Evolutionary conservation across 2,329 filamentous ascomycete species (phyloP).

Genomic region (Xylaria multiplex): DNA sequence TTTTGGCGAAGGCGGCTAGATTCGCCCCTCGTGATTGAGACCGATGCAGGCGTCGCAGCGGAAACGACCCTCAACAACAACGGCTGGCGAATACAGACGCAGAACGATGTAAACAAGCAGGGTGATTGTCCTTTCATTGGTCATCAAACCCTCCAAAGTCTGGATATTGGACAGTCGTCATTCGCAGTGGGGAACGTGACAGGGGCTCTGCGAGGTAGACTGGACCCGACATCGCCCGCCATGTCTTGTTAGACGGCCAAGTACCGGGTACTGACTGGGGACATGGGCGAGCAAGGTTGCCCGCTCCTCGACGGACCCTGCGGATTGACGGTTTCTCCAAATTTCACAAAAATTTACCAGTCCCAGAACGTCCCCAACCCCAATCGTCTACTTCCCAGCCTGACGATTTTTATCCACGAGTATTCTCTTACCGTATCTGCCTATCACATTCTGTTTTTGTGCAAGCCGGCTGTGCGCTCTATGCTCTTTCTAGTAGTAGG

Average conservation of each 20-base stretch:
- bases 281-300: conserved; percentile 34
- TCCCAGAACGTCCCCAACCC: conserved; percentile 31
- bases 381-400: conserved; percentile 43
- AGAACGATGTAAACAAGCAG: conserved; percentile 45
- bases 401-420: conserved; percentile 46
- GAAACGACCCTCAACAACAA: conserved; percentile 34
- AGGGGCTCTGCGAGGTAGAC: conserved; percentile 33
- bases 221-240: conserved; percentile 17
- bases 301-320: conserved; percentile 37
- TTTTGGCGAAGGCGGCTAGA: conserved; percentile 22
- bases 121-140: conserved; percentile 41
- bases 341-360: conserved; percentile 46
- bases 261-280: conserved; percentile 34
- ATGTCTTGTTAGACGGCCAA: neutral
- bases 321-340: conserved; percentile 40
- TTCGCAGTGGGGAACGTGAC: conserved; percentile 34
- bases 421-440: conserved; percentile 38
- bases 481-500: conserved; percentile 11
- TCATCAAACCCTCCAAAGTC: conserved; percentile 34
- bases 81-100: conserved; percentile 40
- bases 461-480: conserved; percentile 38
- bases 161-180: conserved; percentile 46
- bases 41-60: conserved; percentile 27
- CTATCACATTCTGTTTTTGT: conserved; percentile 49
- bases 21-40: conserved; percentile 25